Conservation (phyloP, 2,329 filamentous ascomycete species). For the Dactylellina drechsleri region DNA sequence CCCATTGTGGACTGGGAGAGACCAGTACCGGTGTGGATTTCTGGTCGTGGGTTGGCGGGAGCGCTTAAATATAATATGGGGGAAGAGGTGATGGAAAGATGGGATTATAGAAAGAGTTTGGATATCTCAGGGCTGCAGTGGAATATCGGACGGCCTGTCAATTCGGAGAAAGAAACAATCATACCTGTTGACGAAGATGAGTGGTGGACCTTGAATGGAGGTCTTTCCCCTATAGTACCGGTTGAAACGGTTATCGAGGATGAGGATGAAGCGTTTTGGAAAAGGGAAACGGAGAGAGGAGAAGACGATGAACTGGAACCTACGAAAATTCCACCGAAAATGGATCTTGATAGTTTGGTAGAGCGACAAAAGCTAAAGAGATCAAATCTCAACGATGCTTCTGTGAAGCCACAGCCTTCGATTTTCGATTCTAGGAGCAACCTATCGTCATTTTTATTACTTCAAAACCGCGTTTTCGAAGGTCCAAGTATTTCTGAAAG, state of each 20-base stretch:
- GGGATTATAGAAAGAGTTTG: conserved; percentile 50
- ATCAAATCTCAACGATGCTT: neutral
- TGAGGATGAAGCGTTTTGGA: conserved; percentile 23
- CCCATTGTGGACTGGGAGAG: conserved; percentile 42
- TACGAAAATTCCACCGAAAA: conserved; percentile 43
- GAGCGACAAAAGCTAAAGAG: conserved; percentile 15
- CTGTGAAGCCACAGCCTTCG: neutral
- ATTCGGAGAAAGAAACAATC: conserved; percentile 5
- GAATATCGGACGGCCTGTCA: conserved; percentile 16
- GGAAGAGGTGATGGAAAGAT: conserved; percentile 22
- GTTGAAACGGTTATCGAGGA: conserved; percentile 35
- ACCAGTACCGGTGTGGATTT: conserved; percentile 27
- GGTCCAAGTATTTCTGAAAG: neutral
- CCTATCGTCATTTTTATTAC: conserved; percentile 34
- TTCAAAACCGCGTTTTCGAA: conserved; percentile 22
- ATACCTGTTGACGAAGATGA: conserved; percentile 17
- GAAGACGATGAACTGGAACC: conserved; percentile 37
- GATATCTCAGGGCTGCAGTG: conserved; percentile 50
- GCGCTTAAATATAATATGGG: neutral
- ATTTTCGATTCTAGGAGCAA: conserved; percentile 21
- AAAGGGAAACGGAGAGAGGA: neutral
- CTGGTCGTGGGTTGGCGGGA: neutral
- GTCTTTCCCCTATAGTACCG: neutral
- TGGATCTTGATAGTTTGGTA: conserved; percentile 44
- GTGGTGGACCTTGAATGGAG: neutral